Evolutionary conservation across 2,329 filamentous ascomycete genomes (phyloP), one percentile per base, ranked within the genome.

Genomic region (Zasmidium cellare): DNA sequence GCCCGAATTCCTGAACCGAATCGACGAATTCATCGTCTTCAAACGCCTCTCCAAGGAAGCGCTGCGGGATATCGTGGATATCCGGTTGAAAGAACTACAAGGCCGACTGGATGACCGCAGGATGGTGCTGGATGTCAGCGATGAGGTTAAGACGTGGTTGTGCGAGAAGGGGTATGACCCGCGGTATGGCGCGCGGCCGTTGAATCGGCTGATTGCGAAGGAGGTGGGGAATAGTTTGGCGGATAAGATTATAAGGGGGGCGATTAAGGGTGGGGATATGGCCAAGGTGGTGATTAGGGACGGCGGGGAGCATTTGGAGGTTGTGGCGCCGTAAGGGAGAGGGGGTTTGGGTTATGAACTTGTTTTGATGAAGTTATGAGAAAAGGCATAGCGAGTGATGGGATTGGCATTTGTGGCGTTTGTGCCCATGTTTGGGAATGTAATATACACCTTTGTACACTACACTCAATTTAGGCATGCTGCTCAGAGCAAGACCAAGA

Each of bases 11-110:
- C 83, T 97, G 63, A 97, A 99, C 77, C 86, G 94, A 19, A 91
- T 97, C 62, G 93, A 97, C 75, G 93, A 96, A 60, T 97, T 97
- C 78, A 97, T 97, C 73, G 80, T 97, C 70, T 97, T 97, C 82
- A 93, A 92, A 76, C 85, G 93, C 9, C 83, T 97, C 1, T 90
- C 91, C 0, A 83, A 82, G 25, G 79, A 82, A 18, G 92, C 93
- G 16, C 82, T 97, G 56, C 84, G 91, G 25, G 92, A 96, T 70
- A 97, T 97, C 63, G 92, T 97, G 50, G 91, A 97, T 69, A 97
- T 97, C 63, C 86, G 94, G 28, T 81, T 97, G 49, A 84, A 82
- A 60, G 94, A 97, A 76, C 80, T 97, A 7, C 92, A 97, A 74
- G 77, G 79, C 53, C 86, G 92, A 44, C 84, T 97, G 1, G 88